Base-by-base conservation (phyloP, 768 basidiomycete genomes). In the Sporobolomyces pararoseus region DNA sequence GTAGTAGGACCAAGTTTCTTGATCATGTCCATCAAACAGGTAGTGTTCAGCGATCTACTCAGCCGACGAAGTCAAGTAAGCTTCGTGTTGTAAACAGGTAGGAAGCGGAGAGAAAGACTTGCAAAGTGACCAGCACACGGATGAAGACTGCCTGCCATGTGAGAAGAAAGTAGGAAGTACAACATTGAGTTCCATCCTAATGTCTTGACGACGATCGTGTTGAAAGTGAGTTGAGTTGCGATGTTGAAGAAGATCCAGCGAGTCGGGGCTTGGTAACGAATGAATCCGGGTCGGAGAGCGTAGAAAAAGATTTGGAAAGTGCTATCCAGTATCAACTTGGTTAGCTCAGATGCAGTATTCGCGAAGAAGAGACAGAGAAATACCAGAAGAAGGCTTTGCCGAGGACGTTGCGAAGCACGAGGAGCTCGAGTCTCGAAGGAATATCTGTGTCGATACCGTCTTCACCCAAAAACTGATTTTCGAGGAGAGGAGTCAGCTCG, bases 241-340 rank as follows among this genome's bases (percentile, higher is more conserved):
- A 94, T 78, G 81, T 98, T 96, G 80, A 88, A 79, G 47, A 86
- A 77, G 80, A 98, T 94, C 91, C 92, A 97, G 57, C 79, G 81
- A 0, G 91, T 94, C 21, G 88, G 83, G 16, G 80, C 85, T 76
- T 97, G 95, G 7, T 85, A 82, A 52, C 92, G 88, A 60, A 98
- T 88, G 78, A 99, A 89, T 27, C 89, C 89, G 1, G 96, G 96
- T 39, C 96, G 89, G 65, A 99, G 84, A 51, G 96, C 96, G 79
- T 99, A 99, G 82, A 99, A 99, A 65, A 99, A 80, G 68, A 99
- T 91, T 81, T 99, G 96, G 82, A 98, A 99, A 3, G 91, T 95
- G 49, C 93, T 94, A 77, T 13, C 5, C n/a, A n/a, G n/a, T n/a
- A n/a, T n/a, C n/a, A n/a, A n/a, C n/a, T n/a, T n/a, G n/a, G n/a